Evolutionary conservation across 139 green algal species (phyloP).

Genomic region (Chlorokybus atmophyticus): DNA sequence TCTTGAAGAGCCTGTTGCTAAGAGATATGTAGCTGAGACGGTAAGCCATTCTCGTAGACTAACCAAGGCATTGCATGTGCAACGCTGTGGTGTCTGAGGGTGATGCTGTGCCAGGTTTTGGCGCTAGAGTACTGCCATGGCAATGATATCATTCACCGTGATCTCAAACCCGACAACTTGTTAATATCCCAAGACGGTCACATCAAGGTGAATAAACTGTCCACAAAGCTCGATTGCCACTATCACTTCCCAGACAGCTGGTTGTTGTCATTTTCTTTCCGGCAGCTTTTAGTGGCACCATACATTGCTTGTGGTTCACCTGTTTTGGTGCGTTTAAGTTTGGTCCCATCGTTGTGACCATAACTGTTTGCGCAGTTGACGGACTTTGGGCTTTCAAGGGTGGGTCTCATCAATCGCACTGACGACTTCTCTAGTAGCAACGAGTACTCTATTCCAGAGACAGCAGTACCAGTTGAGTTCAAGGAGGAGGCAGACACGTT

Average conservation of each 20-base stretch:
- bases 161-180: slow-evolving; percentile 96
- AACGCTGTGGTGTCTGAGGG: no score
- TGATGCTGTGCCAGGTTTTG: slow-evolving; percentile 42
- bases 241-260: no score
- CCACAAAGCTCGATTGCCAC: no score
- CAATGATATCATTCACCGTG: slow-evolving; percentile 79
- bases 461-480: background rate
- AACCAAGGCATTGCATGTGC: no score
- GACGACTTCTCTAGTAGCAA: slow-evolving; percentile 8
- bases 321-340: background rate
- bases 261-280: no score
- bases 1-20: slow-evolving; percentile 66
- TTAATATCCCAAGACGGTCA: slow-evolving; percentile 75
- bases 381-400: slow-evolving; percentile 52
- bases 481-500: no score
- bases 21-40: slow-evolving; percentile 76
- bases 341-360: background rate
- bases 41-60: slow-evolving; percentile 12
- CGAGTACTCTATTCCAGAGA: no score
- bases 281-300: no score
- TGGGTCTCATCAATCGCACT: slow-evolving; percentile 48
- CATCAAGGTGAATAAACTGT: slow-evolving; percentile 79
- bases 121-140: slow-evolving; percentile 91
- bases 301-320: background rate
- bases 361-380: slow-evolving; percentile 16